Evolutionary conservation across 1,284 basidiomycete genomes (phyloP), one percentile per base, ranked within the genome.

Genomic region (Cryptococcus sp.): DNA sequence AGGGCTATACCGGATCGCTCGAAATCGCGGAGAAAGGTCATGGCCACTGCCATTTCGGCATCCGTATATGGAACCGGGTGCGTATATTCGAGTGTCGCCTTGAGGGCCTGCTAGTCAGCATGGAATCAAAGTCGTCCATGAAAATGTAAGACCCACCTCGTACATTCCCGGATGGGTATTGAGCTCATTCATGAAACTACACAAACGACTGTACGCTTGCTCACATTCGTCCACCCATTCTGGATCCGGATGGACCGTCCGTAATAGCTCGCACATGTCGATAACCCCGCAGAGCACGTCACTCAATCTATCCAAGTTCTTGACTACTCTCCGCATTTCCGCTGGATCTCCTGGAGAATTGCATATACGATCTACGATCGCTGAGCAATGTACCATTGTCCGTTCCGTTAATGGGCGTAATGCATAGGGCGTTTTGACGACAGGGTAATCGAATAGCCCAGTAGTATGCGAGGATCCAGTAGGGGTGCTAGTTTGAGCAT

Each of bases 121-220:
- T 43, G 11, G 10, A 43, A 9, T 9, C 7, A 4, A 5, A 43
- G n/a, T 19, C 7, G 41, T 5, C 7, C 48, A 21, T 2, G 32
- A 40, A 18, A 21, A 32, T 13, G 39, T 14, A 22, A 19, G 22
- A 59, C 76, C 73, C 70, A 88, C 91, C 77, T 90, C 81, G 66
- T 96, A 97, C 40, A 98, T 78, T 18, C 87, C 91, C n/a, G 87
- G 85, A 78, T 97, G 82, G 16, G 93, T 98, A 74, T 98, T 98
- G 54, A 98, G 80, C 37, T 89, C 85, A 76, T 98, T 98, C 93
- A 98, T 98, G 75, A 88, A 94, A 73, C 91, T 87, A 78, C 91
- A 97, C 52, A 98, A 78, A 54, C 83, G 84, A 74, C 93, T 91
- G 73, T 98, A 97, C 40, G 89, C 87, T 53, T 81, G 79, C 66